Percentiles rank a stretch among this genome's conserved stretches.
These are phyloP conservation scores for Kregervanrija delftensis DNA, from an alignment of 805 yeast species.

Conservation along the genomic window DNA sequence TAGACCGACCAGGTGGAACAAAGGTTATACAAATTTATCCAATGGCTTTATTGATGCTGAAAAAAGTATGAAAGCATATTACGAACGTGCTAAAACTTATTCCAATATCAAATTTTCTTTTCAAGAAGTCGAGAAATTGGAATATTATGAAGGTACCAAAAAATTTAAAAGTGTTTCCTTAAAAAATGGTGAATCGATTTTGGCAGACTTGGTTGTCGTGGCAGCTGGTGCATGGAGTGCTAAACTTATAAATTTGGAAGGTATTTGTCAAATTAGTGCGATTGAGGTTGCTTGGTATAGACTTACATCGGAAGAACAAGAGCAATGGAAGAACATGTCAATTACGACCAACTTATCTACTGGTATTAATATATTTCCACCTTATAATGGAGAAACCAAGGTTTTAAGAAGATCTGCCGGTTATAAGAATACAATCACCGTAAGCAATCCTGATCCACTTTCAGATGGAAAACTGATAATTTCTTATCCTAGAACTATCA, in stretches of 20 bases:
- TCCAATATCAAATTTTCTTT: constrained; percentile 14
- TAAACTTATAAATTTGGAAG: constrained; percentile 17
- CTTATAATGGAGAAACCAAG: constrained; percentile 22
- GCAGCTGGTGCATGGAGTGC: constrained; percentile 25
- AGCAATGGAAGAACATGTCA: constrained; percentile 20
- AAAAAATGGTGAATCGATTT: constrained; percentile 7
- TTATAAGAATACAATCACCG: constrained; percentile 15
- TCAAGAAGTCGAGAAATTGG: constrained; percentile 13
- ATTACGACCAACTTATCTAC: constrained; percentile 23
- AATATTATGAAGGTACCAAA: constrained; percentile 8
- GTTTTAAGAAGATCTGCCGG: constrained; percentile 22
- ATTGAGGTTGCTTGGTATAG: constrained; percentile 23
- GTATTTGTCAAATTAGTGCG: constrained; percentile 12
- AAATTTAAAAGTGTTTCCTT: constrained; percentile 14
- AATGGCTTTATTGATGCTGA: constrained; percentile 23
- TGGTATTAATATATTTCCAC: constrained; percentile 23
- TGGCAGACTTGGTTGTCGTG: constrained; percentile 16
- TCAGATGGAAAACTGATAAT: constrained; percentile 2
- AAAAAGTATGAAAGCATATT: constrained; percentile 17
- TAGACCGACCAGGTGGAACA: constrained; percentile 14
- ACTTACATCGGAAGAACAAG: constrained; percentile 17
- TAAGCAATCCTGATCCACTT: constrained; percentile 16
- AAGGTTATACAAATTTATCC: constrained; percentile 18
- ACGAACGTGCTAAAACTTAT: constrained; percentile 15
- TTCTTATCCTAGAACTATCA: constrained; percentile 20